A percentile compares a stretch with the other conserved stretches of the same genome.
Evolutionary conservation across 73 alveolate genomes (phyloP).

Genomic region (Durusdinium trenchii): DNA sequence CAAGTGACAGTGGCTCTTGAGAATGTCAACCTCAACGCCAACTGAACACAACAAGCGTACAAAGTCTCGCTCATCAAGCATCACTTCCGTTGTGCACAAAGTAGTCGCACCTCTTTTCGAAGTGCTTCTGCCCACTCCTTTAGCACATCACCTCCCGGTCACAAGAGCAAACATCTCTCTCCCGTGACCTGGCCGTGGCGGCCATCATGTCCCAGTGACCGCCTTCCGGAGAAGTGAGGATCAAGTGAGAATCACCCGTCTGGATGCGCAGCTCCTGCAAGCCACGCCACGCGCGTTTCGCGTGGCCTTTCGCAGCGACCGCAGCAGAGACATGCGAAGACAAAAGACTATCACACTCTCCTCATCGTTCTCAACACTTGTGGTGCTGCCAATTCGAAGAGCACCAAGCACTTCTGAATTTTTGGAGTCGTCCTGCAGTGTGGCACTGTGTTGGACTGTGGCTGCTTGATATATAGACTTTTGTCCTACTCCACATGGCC

Average conservation of each 20-base stretch:
- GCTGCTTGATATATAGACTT: not conserved
- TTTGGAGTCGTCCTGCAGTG: conserved; percentile 42
- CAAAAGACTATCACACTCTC: no score
- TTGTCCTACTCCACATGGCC: not conserved
- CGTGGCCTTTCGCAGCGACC: no score
- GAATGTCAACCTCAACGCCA: not conserved
- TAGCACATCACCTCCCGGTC: not conserved
- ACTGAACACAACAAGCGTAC: not conserved
- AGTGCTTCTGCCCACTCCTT: conserved; percentile 70
- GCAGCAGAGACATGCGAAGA: no score
- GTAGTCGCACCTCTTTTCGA: conserved; percentile 12
- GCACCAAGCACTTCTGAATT: conserved; percentile 59
- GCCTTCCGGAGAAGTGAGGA: conserved; percentile 59
- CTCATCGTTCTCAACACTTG: not conserved
- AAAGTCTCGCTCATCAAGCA: not conserved
- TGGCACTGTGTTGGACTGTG: not conserved
- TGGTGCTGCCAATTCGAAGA: conserved; percentile 43
- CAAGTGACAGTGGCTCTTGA: not conserved
- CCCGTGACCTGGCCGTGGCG: not conserved
- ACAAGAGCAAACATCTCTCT: not conserved
- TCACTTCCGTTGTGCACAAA: not conserved
- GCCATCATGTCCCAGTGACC: not conserved
- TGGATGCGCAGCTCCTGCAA: conserved; percentile 35
- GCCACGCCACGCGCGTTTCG: not conserved
- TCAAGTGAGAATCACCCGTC: conserved; percentile 59